Percentiles rank a stretch among this genome's conserved stretches.
Conservation (phyloP, 2,329 filamentous ascomycete genomes). For the Leptographium lundbergii region DNA sequence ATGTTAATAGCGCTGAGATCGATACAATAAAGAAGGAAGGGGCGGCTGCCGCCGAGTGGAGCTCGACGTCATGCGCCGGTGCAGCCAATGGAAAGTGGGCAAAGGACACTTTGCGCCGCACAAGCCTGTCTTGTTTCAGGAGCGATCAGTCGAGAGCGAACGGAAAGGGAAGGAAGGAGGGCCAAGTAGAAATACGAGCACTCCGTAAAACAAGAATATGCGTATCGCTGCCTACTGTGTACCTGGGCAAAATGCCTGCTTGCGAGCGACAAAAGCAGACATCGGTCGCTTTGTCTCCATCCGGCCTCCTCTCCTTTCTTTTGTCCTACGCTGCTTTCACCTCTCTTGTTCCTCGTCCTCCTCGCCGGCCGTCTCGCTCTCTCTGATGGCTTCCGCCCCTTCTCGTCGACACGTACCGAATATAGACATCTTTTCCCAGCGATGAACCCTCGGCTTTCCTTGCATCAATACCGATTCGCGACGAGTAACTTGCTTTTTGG, state of each 20-base stretch:
- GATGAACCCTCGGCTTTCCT: not conserved
- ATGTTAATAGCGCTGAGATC: not conserved
- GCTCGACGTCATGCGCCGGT: slow-evolving; percentile 12
- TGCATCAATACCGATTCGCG: not conserved
- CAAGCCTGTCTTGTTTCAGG: slow-evolving; percentile 9
- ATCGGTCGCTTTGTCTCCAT: not conserved
- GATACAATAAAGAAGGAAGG: not conserved
- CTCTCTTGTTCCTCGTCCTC: not conserved
- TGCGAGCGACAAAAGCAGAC: not conserved
- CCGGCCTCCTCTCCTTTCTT: not conserved
- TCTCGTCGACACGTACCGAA: not conserved
- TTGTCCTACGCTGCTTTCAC: too few species aligned
- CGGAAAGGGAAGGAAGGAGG: not conserved
- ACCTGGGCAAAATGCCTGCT: not conserved
- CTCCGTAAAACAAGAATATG: not conserved
- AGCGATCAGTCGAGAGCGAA: slow-evolving; percentile 1
- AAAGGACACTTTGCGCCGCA: not conserved
- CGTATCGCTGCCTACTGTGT: not conserved
- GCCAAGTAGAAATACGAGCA: not conserved
- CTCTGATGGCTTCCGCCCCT: not conserved
- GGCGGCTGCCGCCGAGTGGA: slow-evolving; percentile 10
- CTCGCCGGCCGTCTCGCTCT: not conserved
- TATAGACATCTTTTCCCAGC: not conserved
- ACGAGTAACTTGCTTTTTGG: not conserved
- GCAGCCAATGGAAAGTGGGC: slow-evolving; percentile 4